phyloP scores from a whole-genome alignment of 352 stramenopile species.

The Phytophthora megakarya region DNA sequence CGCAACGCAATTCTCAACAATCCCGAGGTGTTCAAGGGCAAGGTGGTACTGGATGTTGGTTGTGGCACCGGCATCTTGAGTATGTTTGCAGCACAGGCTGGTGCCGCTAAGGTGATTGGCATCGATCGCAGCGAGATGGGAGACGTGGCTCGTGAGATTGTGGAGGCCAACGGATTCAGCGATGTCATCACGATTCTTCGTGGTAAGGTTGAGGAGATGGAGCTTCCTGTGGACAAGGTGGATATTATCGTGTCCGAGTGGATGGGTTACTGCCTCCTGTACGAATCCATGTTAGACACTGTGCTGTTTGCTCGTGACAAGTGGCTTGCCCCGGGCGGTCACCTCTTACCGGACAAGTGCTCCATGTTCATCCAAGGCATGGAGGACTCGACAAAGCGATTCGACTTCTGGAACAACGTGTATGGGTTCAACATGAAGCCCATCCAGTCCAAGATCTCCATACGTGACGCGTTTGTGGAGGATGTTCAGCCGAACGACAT shows the following conservation, averaged over 20 bases:
- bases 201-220: conserved; percentile 95
- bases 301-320: conserved; percentile 97
- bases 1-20: conserved; percentile 98
- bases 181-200: conserved; percentile 94
- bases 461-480: conserved; percentile 97
- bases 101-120: conserved; percentile 91
- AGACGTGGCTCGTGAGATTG: conserved; percentile 94
- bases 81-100: conserved; percentile 96
- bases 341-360: conserved; percentile 98
- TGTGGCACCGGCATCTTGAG: conserved; percentile 97
- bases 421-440: conserved; percentile 99
- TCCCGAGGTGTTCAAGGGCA: conserved; percentile 95
- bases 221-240: conserved; percentile 93
- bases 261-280: conserved; percentile 99
- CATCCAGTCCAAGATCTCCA: conserved; percentile 94
- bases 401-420: conserved; percentile 96
- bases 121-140: conserved; percentile 96
- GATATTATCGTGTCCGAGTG: conserved; percentile 99
- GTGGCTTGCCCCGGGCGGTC: conserved; percentile 92
- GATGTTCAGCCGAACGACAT: conserved; percentile 90
- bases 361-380: conserved; percentile 93
- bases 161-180: conserved; percentile 93
- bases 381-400: conserved; percentile 65
- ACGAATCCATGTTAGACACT: conserved; percentile 98
- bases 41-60: conserved; percentile 97